A percentile compares a stretch with the other conserved stretches of the same genome.
Conservation (phyloP, 768 basidiomycete genomes). For the Russula ochroleuca region DNA sequence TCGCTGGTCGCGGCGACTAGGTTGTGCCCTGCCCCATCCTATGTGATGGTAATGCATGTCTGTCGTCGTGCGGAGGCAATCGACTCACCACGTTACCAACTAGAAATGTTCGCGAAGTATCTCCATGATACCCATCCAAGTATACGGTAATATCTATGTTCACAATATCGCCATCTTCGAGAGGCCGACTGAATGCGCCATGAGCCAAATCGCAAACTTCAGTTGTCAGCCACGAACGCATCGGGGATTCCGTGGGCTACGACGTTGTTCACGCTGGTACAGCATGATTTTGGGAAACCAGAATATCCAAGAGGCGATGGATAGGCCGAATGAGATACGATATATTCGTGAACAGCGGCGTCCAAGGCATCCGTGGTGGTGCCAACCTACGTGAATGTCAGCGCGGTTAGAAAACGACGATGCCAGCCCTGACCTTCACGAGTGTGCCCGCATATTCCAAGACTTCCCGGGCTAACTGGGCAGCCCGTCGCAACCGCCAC, state of each 20-base stretch:
- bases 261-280: conserved; percentile 87
- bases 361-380: conserved; percentile 77
- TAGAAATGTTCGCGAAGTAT: conserved; percentile 80
- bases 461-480: conserved; percentile 20
- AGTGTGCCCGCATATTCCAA: conserved; percentile 25
- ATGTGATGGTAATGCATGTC: neutral
- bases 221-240: conserved; percentile 48
- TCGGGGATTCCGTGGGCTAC: conserved; percentile 89
- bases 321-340: conserved; percentile 67
- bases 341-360: conserved; percentile 62
- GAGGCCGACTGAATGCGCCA: conserved; percentile 53
- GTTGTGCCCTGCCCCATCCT: conserved; percentile 69
- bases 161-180: conserved; percentile 80
- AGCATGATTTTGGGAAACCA: conserved; percentile 73
- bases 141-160: conserved; percentile 87
- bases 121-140: conserved; percentile 82
- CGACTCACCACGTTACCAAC: conserved; percentile 69
- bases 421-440: conserved; percentile 18
- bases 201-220: conserved; percentile 3
- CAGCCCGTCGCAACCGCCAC: conserved; percentile 20
- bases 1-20: conserved; percentile 58
- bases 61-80: neutral
- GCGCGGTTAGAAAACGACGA: neutral
- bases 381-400: conserved; percentile 46
- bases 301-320: conserved; percentile 80